Evolutionary conservation across 495 filamentous ascomycete genomes (phyloP), one percentile per base, ranked within the genome.

Genomic region (Penicillium maclennaniae): DNA sequence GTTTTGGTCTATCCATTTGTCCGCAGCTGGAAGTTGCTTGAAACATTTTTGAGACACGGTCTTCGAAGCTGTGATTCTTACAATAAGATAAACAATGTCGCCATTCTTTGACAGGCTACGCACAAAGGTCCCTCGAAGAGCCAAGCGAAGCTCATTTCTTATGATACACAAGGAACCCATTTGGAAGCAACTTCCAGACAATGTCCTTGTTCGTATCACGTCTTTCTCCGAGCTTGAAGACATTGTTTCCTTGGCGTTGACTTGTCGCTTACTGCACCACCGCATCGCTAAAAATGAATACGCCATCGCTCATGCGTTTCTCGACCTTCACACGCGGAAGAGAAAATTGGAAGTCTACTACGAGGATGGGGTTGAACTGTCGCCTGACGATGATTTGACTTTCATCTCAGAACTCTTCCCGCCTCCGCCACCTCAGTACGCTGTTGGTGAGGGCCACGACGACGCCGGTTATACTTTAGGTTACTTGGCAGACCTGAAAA

Each of bases 341-440:
- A 27, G 40, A 36, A 16, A 3, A 3, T 45, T 37, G 12, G 38
- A 48, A 36, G 17, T 45, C 10, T 34, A 34, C 10, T 34, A 34
- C 15, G 31, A 34, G 14, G 3, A 12, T 12, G 31, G 31, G 4
- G 8, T 34, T 34, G 31, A 14, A 12, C 5, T 53, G 16, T 63
- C 62, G 0, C 56, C 56, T 5, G 60, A 65, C 8, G 64, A 66
- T 43, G 65, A 69, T 10, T 47, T 69, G 3, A 54, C 60, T 21
- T 69, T 69, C 46, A 64, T 69, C 31, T 54, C 60, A 0, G 49
- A 60, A 6, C 46, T 69, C 14, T 69, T 69, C 14, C 65, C 67
- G 5, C 65, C 67, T 15, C 60, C 67, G 4, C 67, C 67, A 27
- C 67, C 67, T 16, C 53, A 62, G 2, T 69, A 69, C 23, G 58